Conservation (phyloP, 202 grass and related monocot species). For the Saccharum hybrid region DNA sequence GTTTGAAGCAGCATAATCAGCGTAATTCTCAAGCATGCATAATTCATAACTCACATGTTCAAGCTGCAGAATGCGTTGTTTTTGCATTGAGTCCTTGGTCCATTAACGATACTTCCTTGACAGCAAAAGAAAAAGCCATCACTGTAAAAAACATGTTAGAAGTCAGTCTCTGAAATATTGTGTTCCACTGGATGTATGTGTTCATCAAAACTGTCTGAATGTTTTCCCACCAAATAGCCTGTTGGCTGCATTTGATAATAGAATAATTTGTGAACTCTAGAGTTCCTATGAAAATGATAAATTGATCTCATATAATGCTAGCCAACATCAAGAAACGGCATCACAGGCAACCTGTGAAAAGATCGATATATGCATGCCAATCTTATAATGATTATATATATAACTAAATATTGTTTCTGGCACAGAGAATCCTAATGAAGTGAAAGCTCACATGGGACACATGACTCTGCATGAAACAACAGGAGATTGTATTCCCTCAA, state of each 20-base stretch:
- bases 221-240: not conserved
- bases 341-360: too few relatives aligned
- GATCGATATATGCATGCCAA: too few relatives aligned
- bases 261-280: not conserved
- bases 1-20: too few relatives aligned
- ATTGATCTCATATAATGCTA: slow-evolving; percentile 14
- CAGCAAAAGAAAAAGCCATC: slow-evolving; percentile 90
- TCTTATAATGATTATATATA: too few relatives aligned
- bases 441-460: too few relatives aligned
- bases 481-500: too few relatives aligned
- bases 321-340: too few relatives aligned
- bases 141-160: slow-evolving; percentile 55
- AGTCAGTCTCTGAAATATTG: slow-evolving; percentile 24
- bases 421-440: too few relatives aligned
- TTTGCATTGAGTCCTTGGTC: slow-evolving; percentile 80
- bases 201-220: not conserved
- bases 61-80: slow-evolving; percentile 67
- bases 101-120: slow-evolving; percentile 80
- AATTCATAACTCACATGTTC: slow-evolving; percentile 72
- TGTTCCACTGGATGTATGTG: not conserved
- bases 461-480: too few relatives aligned
- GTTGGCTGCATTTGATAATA: not conserved
- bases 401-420: too few relatives aligned
- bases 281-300: not conserved
- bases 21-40: slow-evolving; percentile 26